Evolutionary conservation across 2,329 filamentous ascomycete genomes (phyloP), one percentile per base, ranked within the genome.

Genomic region (Colletotrichum lini): DNA sequence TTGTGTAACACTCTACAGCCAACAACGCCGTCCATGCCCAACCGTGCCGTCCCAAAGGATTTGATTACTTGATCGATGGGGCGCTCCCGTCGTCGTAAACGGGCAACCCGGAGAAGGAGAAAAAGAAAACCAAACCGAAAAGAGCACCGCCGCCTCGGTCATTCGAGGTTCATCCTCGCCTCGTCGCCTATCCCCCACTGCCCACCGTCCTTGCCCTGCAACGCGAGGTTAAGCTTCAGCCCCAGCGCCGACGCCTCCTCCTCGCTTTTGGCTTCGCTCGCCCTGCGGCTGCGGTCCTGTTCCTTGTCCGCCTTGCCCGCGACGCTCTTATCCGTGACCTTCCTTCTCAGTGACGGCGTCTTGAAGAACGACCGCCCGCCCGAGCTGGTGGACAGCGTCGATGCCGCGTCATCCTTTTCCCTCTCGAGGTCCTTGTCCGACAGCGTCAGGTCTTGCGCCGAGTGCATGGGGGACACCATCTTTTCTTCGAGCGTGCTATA

Each of bases 141-240:
- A 13, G 56, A 30, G 30, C 13, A 21, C 18, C 8, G 40, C 21
- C 44, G 23, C 49, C 18, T 66, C 35, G 35, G 9, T 38, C 79
- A 96, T 80, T 96, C 94, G 75, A 97, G 83, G 42, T 91, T 92
- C 93, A 97, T 96, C 77, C 92, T 87, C 30, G 93, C 90, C 78
- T 97, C 94, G 79, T 98, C 95, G 1, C 93, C 93, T 60, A 97
- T 88, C 0, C 94, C 93, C 91, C 94, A 95, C 76, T 90, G 88
- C 3, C 81, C 88, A 75, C 84, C 91, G 75, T 88, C 90, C 77
- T 82, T 84, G 74, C 86, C 84, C 80, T 90, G 84, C 76, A 89
- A 81, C 79, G 88, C 83, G 58, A 89, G 78, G 67, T 87, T 85
- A 5, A 88, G 78, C 65, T 84, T 82, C 35, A 84, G 76, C 35